Evolutionary conservation across 2,329 filamentous ascomycete genomes (phyloP), one percentile per base, ranked within the genome.

Genomic region (Nannizziopsis barbatae): DNA sequence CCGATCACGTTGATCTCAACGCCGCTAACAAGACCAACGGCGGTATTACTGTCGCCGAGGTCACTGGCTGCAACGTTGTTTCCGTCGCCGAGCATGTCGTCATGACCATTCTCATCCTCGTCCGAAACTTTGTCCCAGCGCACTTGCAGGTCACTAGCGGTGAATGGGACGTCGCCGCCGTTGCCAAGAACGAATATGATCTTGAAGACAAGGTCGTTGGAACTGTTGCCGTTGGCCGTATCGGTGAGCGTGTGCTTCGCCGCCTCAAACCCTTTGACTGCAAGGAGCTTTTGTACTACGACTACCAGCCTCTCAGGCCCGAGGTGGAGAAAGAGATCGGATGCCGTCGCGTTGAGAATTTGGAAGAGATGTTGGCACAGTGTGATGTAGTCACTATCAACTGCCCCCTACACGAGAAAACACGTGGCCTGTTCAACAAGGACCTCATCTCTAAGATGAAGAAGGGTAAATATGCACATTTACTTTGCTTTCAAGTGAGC

Each of bases 371-470:
- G 81, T 72, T 98, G 54, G 76, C 79, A 36, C 87, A 94, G 76
- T 96, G 90, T 69, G 92, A 96, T 60, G 79, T 96, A 54, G 90
- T 98, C 70, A 98, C 92, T 65, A 96, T 98, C 76, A 98, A 98
- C 83, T 95, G 89, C 79, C 92, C 92, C 47, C 80, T 98, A 56
- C 92, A 98, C 76, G 90, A 96, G 79, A 94, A 93, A 80, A 98
- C 92, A 32, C 79, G 81, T 54, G 90, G 90, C 59, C 72, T 98
- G 55, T 96, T 96, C 79, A 95, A 96, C 83, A 95, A 95, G 83
- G 87, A 96, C 42, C 77, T 96, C 62, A 90, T 96, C 66, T 76
- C 81, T 71, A 95, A 96, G 85, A 98, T 96, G 92, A 96, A 96
- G 86, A 84, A 83, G 69, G 89, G 84, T 82, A 67, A 59, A 76